phyloP scores from a whole-genome alignment of 163 green algal genomes.

The Chlamydomonas reinhardtii region DNA sequence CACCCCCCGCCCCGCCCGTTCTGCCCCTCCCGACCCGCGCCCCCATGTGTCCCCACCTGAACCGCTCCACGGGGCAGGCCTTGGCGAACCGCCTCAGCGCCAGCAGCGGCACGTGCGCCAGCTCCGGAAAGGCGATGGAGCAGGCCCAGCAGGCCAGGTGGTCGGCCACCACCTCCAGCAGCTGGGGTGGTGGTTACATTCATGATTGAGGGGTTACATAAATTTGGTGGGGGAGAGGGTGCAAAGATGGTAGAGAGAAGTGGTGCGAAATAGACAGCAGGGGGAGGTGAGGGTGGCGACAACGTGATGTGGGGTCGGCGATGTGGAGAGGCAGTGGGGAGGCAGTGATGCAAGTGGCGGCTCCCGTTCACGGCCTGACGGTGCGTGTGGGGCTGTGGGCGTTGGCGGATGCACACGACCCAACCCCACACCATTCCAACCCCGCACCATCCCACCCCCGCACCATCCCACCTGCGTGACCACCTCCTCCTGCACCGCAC shows the following conservation, averaged over 20 bases:
- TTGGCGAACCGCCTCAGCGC: slow-evolving; percentile 87
- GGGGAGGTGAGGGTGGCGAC: too few relatives aligned
- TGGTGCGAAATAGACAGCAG: too few relatives aligned
- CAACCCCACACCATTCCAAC: background rate
- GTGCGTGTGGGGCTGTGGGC: too few relatives aligned
- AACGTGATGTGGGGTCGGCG: too few relatives aligned
- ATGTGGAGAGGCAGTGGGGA: too few relatives aligned
- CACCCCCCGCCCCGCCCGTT: background rate
- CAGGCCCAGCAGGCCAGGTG: slow-evolving; percentile 87
- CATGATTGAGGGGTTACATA: too few relatives aligned
- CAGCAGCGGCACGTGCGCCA: slow-evolving; percentile 77
- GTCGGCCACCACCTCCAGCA: slow-evolving; percentile 84
- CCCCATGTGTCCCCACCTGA: slow-evolving; percentile 20
- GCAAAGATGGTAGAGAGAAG: too few relatives aligned
- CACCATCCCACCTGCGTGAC: slow-evolving; percentile 72
- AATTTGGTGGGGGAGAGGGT: too few relatives aligned
- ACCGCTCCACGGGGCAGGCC: slow-evolving; percentile 66
- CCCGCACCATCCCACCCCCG: background rate
- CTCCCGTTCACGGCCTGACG: too few relatives aligned
- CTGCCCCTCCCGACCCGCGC: background rate
- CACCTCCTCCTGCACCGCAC: slow-evolving; percentile 87
- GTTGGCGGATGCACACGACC: too few relatives aligned
- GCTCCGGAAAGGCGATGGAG: slow-evolving; percentile 90
- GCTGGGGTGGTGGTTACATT: too few relatives aligned
- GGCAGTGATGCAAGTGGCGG: too few relatives aligned